These are phyloP conservation scores for Cymbopogon flexuosus DNA, from an alignment of 202 grass and related monocot species.

Conservation along the genomic window DNA sequence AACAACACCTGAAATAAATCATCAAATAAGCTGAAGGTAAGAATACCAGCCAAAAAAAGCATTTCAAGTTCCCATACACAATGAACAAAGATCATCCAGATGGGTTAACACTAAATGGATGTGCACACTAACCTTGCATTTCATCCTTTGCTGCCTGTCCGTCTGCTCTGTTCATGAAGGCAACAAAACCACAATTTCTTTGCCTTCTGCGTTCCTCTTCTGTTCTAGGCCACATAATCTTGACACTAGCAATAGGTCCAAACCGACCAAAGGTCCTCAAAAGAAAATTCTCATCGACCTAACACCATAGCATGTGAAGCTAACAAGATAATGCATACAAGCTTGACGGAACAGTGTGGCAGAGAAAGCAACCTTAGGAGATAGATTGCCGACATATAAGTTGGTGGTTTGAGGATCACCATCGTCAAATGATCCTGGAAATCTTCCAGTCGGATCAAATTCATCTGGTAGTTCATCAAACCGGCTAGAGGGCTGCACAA, in stretches of 20 bases:
- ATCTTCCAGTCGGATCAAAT: constrained; percentile 80
- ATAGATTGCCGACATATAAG: constrained; percentile 96
- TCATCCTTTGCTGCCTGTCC: constrained; percentile 98
- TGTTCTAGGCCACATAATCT: constrained; percentile 99
- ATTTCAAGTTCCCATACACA: constrained; percentile 16
- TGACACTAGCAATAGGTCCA: constrained; percentile 98
- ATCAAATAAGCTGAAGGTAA: constrained; percentile 19
- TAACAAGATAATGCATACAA: constrained; percentile 6
- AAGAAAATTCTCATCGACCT: constrained; percentile 99
- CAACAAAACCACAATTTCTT: constrained; percentile 98
- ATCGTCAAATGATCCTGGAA: constrained; percentile 93
- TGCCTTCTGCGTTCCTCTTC: constrained; percentile 94
- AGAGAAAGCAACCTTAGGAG: constrained; percentile 63
- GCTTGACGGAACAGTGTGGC: constrained; percentile 7
- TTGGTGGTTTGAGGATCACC: constrained; percentile 95
- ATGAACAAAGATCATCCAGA: constrained; percentile 7
- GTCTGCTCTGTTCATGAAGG: constrained; percentile 94
- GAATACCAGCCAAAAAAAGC: neutral
- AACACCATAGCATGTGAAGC: constrained; percentile 29
- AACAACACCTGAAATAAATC: constrained; percentile 68
- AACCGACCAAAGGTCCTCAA: constrained; percentile 95
- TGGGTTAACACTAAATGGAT: constrained; percentile 9
- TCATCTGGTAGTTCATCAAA: constrained; percentile 93
- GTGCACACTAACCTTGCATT: constrained; percentile 80
- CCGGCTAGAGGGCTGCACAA: constrained; percentile 61